Percentiles rank a stretch among this genome's conserved stretches.
Evolutionary conservation across 2,329 filamentous ascomycete species (phyloP).

Genomic region (Raffaelea albimanens): DNA sequence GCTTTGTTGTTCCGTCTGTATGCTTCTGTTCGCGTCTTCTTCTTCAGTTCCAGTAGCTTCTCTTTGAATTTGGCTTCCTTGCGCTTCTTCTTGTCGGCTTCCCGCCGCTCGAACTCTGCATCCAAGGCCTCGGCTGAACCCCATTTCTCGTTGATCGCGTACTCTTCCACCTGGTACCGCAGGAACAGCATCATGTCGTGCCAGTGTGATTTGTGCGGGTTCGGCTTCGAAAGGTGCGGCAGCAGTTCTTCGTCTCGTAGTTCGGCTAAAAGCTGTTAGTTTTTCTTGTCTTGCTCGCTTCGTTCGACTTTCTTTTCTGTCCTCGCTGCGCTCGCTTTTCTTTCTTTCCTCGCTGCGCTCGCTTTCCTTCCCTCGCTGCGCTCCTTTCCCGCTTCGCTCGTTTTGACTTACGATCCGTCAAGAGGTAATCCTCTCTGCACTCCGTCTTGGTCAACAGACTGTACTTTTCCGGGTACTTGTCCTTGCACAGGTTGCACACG

Average conservation of each 20-base stretch:
- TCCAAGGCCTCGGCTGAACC: conserved; percentile 78
- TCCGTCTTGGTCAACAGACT: conserved; percentile 94
- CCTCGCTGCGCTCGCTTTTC: no score
- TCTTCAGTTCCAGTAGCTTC: conserved; percentile 84
- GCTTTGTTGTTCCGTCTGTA: conserved; percentile 60
- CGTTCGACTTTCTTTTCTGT: not conserved
- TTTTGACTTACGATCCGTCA: conserved; percentile 68
- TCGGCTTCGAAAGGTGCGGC: conserved; percentile 79
- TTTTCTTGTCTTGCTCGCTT: not conserved
- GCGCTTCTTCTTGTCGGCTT: conserved; percentile 68
- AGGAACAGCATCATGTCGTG: conserved; percentile 98
- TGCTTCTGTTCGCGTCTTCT: conserved; percentile 83
- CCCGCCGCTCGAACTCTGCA: conserved; percentile 74
- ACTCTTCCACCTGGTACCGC: conserved; percentile 87
- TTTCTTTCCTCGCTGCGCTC: not conserved
- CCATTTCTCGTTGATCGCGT: conserved; percentile 87
- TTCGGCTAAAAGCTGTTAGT: conserved; percentile 49
- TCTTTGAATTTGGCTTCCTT: conserved; percentile 89
- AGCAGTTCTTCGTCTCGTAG: conserved; percentile 80
- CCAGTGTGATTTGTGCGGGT: conserved; percentile 93
- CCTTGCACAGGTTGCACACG: conserved; percentile 80
- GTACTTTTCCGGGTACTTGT: conserved; percentile 85
- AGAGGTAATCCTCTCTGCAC: conserved; percentile 85
- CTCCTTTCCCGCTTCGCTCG: not conserved
- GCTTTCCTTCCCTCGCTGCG: not conserved